Conservation (phyloP, 78 protist species). For the Protostelium mycophagum region DNA sequence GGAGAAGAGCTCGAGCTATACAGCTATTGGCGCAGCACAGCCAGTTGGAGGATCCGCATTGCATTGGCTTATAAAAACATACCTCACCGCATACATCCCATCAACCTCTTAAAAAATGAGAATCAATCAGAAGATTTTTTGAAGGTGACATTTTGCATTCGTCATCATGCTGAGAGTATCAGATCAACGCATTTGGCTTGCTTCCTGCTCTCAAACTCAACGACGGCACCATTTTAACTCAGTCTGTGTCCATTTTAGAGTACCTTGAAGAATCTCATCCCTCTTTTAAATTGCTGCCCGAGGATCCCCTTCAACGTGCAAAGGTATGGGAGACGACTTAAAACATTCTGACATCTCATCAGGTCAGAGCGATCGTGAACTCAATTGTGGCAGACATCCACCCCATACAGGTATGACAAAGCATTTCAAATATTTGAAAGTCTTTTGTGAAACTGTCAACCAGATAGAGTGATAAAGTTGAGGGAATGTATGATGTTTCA, state of each 20-base stretch:
- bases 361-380: background rate
- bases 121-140: constrained; percentile 37
- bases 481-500: no score
- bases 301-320: constrained; percentile 38
- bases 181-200: background rate
- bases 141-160: constrained; percentile 1
- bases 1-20: constrained; percentile 22
- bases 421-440: no score
- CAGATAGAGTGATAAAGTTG: no score
- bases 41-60: constrained; percentile 83
- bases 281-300: constrained; percentile 38
- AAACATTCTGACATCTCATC: constrained; percentile 16
- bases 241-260: constrained; percentile 68
- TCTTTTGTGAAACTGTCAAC: no score
- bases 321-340: constrained; percentile 47
- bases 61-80: constrained; percentile 43
- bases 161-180: background rate
- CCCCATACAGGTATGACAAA: background rate
- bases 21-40: constrained; percentile 78
- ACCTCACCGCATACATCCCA: constrained; percentile 39
- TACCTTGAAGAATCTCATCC: constrained; percentile 60
- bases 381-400: background rate
- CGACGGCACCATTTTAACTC: constrained; percentile 45
- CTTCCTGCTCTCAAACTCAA: constrained; percentile 27
- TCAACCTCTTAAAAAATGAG: constrained; percentile 67